These are phyloP conservation scores for Magnaporthiopsis incrustans DNA, from an alignment of 2,329 filamentous ascomycete genomes.

Conservation along the genomic window DNA sequence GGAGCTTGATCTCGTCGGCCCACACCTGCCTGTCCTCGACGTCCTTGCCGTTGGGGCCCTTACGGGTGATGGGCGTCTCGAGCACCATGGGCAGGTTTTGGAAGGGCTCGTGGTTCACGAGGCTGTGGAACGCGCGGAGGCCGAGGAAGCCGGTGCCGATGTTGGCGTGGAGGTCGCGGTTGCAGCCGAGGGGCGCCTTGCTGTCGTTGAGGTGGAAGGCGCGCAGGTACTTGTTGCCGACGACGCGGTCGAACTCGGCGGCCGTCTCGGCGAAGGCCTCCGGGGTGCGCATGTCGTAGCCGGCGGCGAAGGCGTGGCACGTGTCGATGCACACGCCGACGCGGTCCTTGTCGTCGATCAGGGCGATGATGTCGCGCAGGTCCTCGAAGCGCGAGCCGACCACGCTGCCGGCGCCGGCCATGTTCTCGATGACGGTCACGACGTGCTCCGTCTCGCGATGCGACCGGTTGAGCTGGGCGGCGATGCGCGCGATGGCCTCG, in stretches of 20 bases:
- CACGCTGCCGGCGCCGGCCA: slow-evolving; percentile 85
- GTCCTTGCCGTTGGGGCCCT: slow-evolving; percentile 55
- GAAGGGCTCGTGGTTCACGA: slow-evolving; percentile 77
- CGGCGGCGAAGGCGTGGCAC: slow-evolving; percentile 90
- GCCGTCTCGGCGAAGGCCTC: slow-evolving; percentile 67
- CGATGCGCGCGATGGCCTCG: slow-evolving; percentile 70
- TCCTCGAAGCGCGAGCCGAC: slow-evolving; percentile 83
- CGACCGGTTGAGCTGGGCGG: slow-evolving; percentile 71
- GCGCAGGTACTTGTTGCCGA: slow-evolving; percentile 72
- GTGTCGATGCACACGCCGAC: slow-evolving; percentile 96
- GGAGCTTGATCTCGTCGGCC: slow-evolving; percentile 89
- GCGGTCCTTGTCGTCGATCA: slow-evolving; percentile 70
- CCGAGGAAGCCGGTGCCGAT: slow-evolving; percentile 94
- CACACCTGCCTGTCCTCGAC: slow-evolving; percentile 76
- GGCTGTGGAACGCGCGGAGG: slow-evolving; percentile 78
- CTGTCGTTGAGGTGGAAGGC: slow-evolving; percentile 93
- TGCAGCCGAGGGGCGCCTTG: slow-evolving; percentile 76
- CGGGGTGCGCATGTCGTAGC: slow-evolving; percentile 78
- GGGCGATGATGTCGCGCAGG: slow-evolving; percentile 72
- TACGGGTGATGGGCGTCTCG: slow-evolving; percentile 85
- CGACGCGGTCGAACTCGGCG: slow-evolving; percentile 63
- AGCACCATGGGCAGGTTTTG: slow-evolving; percentile 81
- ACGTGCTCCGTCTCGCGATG: slow-evolving; percentile 70
- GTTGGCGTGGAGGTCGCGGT: slow-evolving; percentile 88
- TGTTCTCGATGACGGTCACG: slow-evolving; percentile 84